Evolutionary conservation across 305 asterid species (phyloP), one percentile per base, ranked within the genome.

Genomic region (Fraxinus greggii): DNA sequence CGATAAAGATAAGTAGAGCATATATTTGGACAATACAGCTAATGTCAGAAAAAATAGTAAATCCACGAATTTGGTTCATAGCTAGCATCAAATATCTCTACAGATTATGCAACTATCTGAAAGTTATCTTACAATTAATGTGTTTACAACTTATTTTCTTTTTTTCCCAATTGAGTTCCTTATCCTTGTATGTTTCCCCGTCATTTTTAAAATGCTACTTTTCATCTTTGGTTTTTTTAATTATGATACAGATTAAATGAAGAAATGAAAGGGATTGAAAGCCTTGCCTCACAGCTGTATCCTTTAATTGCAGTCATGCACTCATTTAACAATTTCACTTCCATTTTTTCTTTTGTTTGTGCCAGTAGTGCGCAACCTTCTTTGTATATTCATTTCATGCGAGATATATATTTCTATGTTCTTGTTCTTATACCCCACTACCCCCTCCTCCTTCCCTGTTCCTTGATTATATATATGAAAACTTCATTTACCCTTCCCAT

Each of bases 261-360:
- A 86, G 99, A 94, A 89, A 92, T 96, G 95, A 94, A 90, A 84
- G 98, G 94, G 78, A 79, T 94, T 87, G 98, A 90, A 38, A 89
- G 85, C 78, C 98, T 96, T 48, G 93, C 97, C 24, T 38, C 91
- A 10, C 92, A 89, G 77, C 81, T 96, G 99, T 96, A 94, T 96
- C 99, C 99, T 92, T 87, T 77, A 7, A 82, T 73, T 61, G 70
- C 78, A n/a, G 23, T 86, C 17, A 29, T 77, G 75, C 54, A 80
- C 26, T 78, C 70, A 31, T 72, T 51, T 65, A 56, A 15, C 42
- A 17, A 70, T 31, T 17, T 70, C 28, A 31, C 76, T 70, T 32
- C 76, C 13, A 12, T 15, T 31, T 17, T 70, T 17, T 15, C 24
- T 17, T 24, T 61, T 3, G 72, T 26, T n/a, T 24, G 72, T 65